These are phyloP conservation scores for Pythium sp. DNA, from an alignment of 352 stramenopile species.

Conservation along the genomic window DNA sequence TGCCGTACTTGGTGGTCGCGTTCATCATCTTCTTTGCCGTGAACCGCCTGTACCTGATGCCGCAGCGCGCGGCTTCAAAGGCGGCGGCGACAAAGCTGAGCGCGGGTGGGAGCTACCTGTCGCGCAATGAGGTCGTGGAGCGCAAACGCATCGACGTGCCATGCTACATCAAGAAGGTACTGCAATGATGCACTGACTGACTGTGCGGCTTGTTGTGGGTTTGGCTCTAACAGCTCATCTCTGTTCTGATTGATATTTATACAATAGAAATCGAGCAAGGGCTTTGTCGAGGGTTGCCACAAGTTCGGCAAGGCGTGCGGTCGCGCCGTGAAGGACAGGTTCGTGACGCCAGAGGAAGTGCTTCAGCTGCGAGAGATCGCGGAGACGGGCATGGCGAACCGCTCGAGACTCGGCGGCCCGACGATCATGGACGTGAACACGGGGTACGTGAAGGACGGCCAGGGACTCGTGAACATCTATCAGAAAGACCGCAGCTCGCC, in stretches of 20 bases:
- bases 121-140: conserved; percentile 31
- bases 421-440: conserved; percentile 93
- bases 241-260: not conserved
- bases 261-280: conserved; percentile 28
- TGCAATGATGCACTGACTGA: not conserved
- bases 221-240: conserved; percentile 1
- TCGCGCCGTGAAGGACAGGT: conserved; percentile 65
- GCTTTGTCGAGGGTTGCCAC: conserved; percentile 68
- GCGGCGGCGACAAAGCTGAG: not conserved
- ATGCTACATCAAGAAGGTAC: conserved; percentile 48
- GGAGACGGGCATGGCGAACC: conserved; percentile 78
- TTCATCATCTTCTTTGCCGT: conserved; percentile 10
- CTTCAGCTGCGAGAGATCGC: conserved; percentile 72
- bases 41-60: conserved; percentile 15
- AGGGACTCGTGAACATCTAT: conserved; percentile 91
- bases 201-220: not conserved
- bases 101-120: conserved; percentile 7
- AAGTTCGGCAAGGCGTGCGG: conserved; percentile 59
- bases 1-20: conserved; percentile 14
- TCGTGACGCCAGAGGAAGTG: conserved; percentile 73
- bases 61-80: not conserved
- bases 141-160: conserved; percentile 54
- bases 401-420: conserved; percentile 67
- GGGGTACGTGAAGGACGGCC: conserved; percentile 83
- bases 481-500: conserved; percentile 41